Evolutionary conservation across 495 filamentous ascomycete genomes (phyloP), one percentile per base, ranked within the genome.

Genomic region (Penicillium crystallinum): DNA sequence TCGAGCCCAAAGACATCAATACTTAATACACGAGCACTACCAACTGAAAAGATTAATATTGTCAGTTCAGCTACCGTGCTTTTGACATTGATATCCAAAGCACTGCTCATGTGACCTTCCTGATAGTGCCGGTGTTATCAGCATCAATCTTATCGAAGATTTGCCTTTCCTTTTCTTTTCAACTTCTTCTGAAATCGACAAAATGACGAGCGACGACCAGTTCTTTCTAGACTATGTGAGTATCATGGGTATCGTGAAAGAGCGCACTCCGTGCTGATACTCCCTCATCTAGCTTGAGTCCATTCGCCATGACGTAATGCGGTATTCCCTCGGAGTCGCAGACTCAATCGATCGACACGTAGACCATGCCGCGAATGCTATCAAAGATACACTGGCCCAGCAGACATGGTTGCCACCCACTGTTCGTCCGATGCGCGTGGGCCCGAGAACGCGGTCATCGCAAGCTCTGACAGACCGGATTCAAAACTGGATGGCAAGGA

Each of bases 261-360:
- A 29, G 42, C 1, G 1, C 48, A 0, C n/a, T 19, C 22, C 21
- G 41, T 41, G 41, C 57, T 65, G 18, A 59, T 53, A n/a, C 35
- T 41, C 14, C 11, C n/a, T 30, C 22, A n/a, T 46, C 3, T 52
- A 91, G 86, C 85, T 91, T 36, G 79, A 84, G 53, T 84, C 80
- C 45, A 79, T 91, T 49, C 84, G 87, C 34, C 77, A 81, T 69
- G 83, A 90, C 58, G 79, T 91, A 72, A 78, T 75, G 48, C 70
- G 72, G 55, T 85, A 84, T 66, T 81, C 84, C 5, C 67, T 72
- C 56, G 71, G 84, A 25, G 80, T 88, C 54, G 88, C 88, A 53
- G 85, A 90, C 48, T 83, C 83, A 35, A 81, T 95, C 66, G 87
- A 96, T 63, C 77, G 77, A 38, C 78, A 88, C 43, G 81, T 92